Percentiles rank a stretch among this genome's conserved stretches.
These are phyloP conservation scores for Erucastrum elatum DNA, from an alignment of 345 rosid species.

Conservation along the genomic window DNA sequence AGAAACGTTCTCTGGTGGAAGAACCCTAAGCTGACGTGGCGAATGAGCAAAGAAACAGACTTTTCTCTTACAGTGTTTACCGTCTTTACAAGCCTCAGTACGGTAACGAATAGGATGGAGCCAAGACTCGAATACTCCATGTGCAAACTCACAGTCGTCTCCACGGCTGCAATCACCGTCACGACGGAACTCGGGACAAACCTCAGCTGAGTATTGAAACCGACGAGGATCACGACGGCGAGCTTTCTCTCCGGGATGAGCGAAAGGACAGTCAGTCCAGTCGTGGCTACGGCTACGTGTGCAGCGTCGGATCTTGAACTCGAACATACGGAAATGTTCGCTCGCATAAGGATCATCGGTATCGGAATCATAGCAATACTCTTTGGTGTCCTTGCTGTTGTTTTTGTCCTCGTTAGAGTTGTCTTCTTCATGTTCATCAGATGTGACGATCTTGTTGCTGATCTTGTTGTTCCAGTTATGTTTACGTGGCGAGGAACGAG, in stretches of 20 bases:
- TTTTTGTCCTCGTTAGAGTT: neutral
- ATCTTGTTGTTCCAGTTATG: slow-evolving; percentile 35
- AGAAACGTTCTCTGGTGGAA: slow-evolving; percentile 37
- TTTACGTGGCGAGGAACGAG: slow-evolving; percentile 36
- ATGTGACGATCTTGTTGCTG: slow-evolving; percentile 22
- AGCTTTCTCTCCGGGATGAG: slow-evolving; percentile 95
- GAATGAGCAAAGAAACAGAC: slow-evolving; percentile 79
- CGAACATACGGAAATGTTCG: slow-evolving; percentile 88
- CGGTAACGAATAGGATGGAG: slow-evolving; percentile 73
- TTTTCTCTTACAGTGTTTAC: slow-evolving; percentile 65
- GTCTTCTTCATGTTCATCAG: slow-evolving; percentile 30
- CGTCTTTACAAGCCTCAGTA: slow-evolving; percentile 79
- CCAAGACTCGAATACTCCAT: slow-evolving; percentile 89
- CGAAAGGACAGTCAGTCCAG: slow-evolving; percentile 97
- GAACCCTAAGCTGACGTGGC: slow-evolving; percentile 62
- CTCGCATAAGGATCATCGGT: slow-evolving; percentile 63
- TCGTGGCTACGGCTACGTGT: slow-evolving; percentile 94
- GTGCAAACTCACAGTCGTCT: slow-evolving; percentile 74
- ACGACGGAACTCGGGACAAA: slow-evolving; percentile 75
- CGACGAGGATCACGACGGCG: slow-evolving; percentile 83
- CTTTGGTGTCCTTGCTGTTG: slow-evolving; percentile 13
- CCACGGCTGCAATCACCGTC: slow-evolving; percentile 73
- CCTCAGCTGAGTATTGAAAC: slow-evolving; percentile 64
- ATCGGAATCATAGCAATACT: slow-evolving; percentile 42
- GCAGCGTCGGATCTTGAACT: slow-evolving; percentile 91